Base-by-base conservation (phyloP, 352 stramenopile genomes). In the Phytopythium kandeliae region DNA sequence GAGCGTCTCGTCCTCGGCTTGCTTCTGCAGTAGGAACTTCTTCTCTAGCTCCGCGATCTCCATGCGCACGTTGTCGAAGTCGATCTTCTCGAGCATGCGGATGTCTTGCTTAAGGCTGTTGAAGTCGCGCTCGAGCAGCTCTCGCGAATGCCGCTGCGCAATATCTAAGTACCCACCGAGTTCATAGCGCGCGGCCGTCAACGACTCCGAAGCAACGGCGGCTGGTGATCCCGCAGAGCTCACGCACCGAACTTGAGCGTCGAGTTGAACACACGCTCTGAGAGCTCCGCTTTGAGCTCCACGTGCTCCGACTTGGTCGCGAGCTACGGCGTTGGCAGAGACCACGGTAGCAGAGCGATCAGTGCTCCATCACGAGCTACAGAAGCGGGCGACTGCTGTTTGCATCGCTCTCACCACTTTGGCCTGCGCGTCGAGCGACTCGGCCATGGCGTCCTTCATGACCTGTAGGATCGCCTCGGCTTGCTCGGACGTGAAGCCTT, bases 81-180 rank as follows among this genome's bases (percentile, higher is more conserved):
- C 84, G 58, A 92, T 89, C 58, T 95, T 92, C 63, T 95, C 84
- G 11, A 91, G 73, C 84, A 95, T 92, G 48, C 84, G 81, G 59
- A 95, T 95, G 58, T 95, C 84, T 55, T 92, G 81, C 64, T 95
- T 95, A 28, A 95, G 68, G 46, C 85, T 92, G 65, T 90, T 95
- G 53, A 95, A 95, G 67, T 95, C 84, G 28, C 84, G 78, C 55
- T 92, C 84, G 19, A 92, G 75, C 38, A 95, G 72, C 72, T 95
- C 84, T 28, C 84, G 82, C 57, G 85, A 90, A 63, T 95, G 84
- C 19, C 84, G 81, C 57, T 95, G 84, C n/a, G 84, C 79, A 60
- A 95, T 92, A 49, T 95, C 84, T 94, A 17, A 5, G 21, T 41
- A 19, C 25, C 15, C 30, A 36, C 17, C 21, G 10, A 3, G 17